Evolutionary conservation across 495 filamentous ascomycete genomes (phyloP).

Genomic region (Podospora tetraspora): DNA sequence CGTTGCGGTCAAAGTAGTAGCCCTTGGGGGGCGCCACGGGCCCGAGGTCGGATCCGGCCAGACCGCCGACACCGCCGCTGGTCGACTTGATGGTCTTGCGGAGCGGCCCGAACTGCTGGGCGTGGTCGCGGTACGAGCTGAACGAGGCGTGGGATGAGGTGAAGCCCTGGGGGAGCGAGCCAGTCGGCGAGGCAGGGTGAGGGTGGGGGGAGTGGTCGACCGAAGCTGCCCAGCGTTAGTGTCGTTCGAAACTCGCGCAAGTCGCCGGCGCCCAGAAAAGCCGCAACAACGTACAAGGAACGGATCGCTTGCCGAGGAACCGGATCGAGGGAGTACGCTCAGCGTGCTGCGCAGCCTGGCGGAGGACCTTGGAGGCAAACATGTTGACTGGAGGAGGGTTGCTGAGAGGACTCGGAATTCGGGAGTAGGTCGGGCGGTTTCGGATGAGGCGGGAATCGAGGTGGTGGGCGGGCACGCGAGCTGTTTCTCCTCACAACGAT

Average conservation of each 20-base stretch:
- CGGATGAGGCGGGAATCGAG: neutral
- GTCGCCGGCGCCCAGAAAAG: neutral
- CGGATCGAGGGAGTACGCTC: conserved; percentile 78
- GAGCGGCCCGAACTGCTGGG: conserved; percentile 90
- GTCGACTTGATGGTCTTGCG: conserved; percentile 48
- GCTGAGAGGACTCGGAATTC: conserved; percentile 1
- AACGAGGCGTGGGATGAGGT: conserved; percentile 74
- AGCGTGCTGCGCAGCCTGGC: conserved; percentile 56
- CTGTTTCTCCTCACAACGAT: conserved; percentile 29
- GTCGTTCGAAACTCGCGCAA: neutral
- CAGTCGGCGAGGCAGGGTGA: conserved; percentile 55
- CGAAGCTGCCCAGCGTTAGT: conserved; percentile 43
- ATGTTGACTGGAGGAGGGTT: conserved; percentile 35
- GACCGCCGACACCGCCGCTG: conserved; percentile 56
- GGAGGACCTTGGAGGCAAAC: conserved; percentile 62
- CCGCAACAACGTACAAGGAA: conserved; percentile 60
- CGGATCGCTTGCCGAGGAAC: conserved; percentile 82
- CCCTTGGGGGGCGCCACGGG: conserved; percentile 64
- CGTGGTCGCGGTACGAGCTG: conserved; percentile 84
- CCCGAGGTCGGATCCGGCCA: conserved; percentile 62
- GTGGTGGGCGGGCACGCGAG: neutral
- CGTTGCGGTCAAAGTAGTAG: conserved; percentile 79
- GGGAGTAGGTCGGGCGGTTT: conserved; percentile 3
- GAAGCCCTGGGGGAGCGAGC: conserved; percentile 53
- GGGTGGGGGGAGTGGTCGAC: conserved; percentile 76